Evolutionary conservation across 495 filamentous ascomycete species (phyloP), one percentile per base, ranked within the genome.

Genomic region (Pseudotulostoma volvatum): DNA sequence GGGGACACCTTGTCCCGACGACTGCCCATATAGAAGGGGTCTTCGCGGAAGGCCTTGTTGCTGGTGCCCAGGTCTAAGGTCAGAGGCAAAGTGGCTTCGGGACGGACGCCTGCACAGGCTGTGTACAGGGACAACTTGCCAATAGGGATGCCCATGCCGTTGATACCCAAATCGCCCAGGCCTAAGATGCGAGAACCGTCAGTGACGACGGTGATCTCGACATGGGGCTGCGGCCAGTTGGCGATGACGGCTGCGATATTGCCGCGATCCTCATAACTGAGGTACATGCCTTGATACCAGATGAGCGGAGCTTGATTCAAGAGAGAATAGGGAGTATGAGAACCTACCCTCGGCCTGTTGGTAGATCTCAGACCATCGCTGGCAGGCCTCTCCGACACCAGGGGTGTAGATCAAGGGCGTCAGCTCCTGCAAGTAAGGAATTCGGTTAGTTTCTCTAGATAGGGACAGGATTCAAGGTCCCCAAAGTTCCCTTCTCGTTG

Each of bases 341-440:
- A n/a, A n/a, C n/a, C 52, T 49, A 74, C 80, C 90, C 66, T 97
- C 90, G 9, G 90, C 86, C 42, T 84, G 81, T 23, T 85, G 92
- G 69, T 90, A 97, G 48, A 96, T 79, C 45, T 92, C 83, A 21
- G 84, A 93, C 76, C 92, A 97, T 55, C 87, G 75, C 47, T 93
- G 62, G 63, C 90, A 97, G 20, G 92, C 90, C 54, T 97, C 88
- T 46, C 90, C 90, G 48, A 97, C 92, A 45, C 86, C 90, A 3
- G 90, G 90, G 13, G 90, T 97, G 63, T 97, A 97, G 50, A 97
- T 93, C 41, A 95, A 64, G 33, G 90, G 90, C 47, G 92, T 94
- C 47, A 95, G 61, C 52, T 88, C 81, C 61, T 81, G 59, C 40
- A 32, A 4, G 9, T 44, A 35, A 34, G 33, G 35, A 21, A 43